A percentile compares a stretch with the other conserved stretches of the same genome.
Conservation (phyloP, 1,284 basidiomycete species). For the Pseudozyma pruni region DNA sequence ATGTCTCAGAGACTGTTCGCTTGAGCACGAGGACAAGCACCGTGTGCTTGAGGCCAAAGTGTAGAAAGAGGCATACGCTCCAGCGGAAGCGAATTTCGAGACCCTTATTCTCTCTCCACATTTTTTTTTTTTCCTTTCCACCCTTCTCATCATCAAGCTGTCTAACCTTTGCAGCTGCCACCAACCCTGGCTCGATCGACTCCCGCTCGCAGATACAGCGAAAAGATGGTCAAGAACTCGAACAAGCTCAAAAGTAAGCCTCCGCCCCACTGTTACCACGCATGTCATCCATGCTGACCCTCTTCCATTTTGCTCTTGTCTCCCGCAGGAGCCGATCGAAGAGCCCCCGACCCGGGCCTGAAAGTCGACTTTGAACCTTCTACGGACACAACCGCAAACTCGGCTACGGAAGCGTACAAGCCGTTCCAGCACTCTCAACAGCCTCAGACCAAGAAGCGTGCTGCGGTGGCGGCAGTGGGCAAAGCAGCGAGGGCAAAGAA, state of each 20-base stretch:
- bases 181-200: too few relatives aligned
- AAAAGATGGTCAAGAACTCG: constrained; percentile 38
- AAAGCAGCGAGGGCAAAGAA: constrained; percentile 39
- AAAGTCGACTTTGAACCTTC: constrained; percentile 27
- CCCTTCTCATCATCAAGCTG: neutral
- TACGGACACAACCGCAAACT: constrained; percentile 1
- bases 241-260: constrained; percentile 33
- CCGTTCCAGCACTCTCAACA: constrained; percentile 34
- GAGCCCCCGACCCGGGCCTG: constrained; percentile 33
- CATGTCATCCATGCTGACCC: too few relatives aligned
- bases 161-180: neutral
- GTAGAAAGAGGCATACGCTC: too few relatives aligned
- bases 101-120: neutral
- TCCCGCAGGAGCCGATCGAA: constrained; percentile 32
- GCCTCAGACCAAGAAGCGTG: constrained; percentile 7
- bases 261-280: neutral
- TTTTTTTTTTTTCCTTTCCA: neutral
- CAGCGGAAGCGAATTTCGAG: too few relatives aligned
- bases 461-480: neutral
- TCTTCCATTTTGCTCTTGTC: too few relatives aligned
- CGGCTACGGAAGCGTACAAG: constrained; percentile 20
- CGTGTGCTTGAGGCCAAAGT: too few relatives aligned
- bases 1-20: too few relatives aligned
- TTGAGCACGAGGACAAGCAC: too few relatives aligned
- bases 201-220: too few relatives aligned